Base-by-base conservation (phyloP, 2,329 filamentous ascomycete species). In the Colletotrichum siamense region DNA sequence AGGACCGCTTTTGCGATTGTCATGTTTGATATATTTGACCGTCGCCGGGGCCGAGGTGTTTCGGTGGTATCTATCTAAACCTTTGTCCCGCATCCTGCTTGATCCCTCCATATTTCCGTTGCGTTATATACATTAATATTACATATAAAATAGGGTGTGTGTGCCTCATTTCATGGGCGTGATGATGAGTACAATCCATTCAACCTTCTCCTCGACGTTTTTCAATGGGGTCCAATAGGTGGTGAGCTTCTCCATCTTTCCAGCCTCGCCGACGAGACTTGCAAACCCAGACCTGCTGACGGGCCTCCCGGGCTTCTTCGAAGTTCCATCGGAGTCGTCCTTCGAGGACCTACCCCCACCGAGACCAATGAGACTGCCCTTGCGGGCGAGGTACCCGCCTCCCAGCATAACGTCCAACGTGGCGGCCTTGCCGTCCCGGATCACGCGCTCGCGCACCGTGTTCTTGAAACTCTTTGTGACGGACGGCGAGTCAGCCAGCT, bases 391-490 rank as follows among this genome's bases (percentile, higher is more conserved):
- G 16, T 63, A 64, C 49, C 66, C 68, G 57, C 77, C 65, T 18
- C 74, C 64, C 7, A 78, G 63, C 63, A 74, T 78, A 5, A 84
- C 78, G 15, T 84, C 81, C 8, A 84, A 76, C 12, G 80, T 81
- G 36, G 83, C 82, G 26, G 86, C 84, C 64, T 81, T 83, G 66
- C 86, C 85, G 55, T 85, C 84, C 4, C 79, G 77, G 1, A 84
- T 71, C 2, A 87, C 78, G 8, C 81, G 79, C n/a, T 87, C 84
- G 26, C 84, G 83, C 4, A 92, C 87, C 1, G 82, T 83, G 2
- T 81, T 79, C 77, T 86, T 87, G 82, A 90, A 89, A 0, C 85
- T 82, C 66, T 86, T 87, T 3, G 85, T 85, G 8, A 89, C 81
- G 4, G 83, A 85, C 1, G 85, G 84, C 10, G 87, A 85, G n/a